Conservation (phyloP, 495 filamentous ascomycete genomes). For the Apodospora peruviana region DNA sequence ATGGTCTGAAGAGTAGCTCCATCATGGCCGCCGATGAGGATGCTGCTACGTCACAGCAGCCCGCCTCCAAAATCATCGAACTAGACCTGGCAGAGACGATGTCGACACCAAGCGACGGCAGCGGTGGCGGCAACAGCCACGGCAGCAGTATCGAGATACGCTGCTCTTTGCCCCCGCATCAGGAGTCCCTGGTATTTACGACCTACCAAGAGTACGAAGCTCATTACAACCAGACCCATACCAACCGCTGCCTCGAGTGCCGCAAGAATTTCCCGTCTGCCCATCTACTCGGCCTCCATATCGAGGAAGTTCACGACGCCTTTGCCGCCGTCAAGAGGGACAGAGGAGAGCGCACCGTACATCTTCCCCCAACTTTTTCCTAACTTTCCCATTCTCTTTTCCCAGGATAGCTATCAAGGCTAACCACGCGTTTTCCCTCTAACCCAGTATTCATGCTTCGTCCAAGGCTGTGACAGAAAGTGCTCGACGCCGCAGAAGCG, state of each 20-base stretch:
- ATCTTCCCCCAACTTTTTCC: conserved; percentile 19
- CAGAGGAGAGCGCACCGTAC: conserved; percentile 80
- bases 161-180: conserved; percentile 77
- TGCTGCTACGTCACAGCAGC: no score
- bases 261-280: conserved; percentile 70
- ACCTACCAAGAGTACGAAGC: conserved; percentile 80
- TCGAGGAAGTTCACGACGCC: conserved; percentile 87
- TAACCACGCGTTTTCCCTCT: conserved; percentile 1
- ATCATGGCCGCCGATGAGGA: no score
- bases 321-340: conserved; percentile 64
- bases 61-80: conserved; percentile 40
- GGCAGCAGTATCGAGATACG: conserved; percentile 48
- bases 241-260: conserved; percentile 79
- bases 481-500: conserved; percentile 81
- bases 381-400: background rate
- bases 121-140: conserved; percentile 6
- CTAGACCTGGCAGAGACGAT: conserved; percentile 27
- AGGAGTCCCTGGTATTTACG: conserved; percentile 58
- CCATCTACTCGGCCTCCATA: conserved; percentile 73
- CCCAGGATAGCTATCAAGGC: no score
- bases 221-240: conserved; percentile 77
- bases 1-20: background rate
- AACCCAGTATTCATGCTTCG: conserved; percentile 75
- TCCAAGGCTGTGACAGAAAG: conserved; percentile 80
- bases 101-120: no score